A percentile compares a stretch with the other conserved stretches of the same genome.
Evolutionary conservation across 192 early-diverging fungal genomes (phyloP).

Genomic region (Oehlia diaphana): DNA sequence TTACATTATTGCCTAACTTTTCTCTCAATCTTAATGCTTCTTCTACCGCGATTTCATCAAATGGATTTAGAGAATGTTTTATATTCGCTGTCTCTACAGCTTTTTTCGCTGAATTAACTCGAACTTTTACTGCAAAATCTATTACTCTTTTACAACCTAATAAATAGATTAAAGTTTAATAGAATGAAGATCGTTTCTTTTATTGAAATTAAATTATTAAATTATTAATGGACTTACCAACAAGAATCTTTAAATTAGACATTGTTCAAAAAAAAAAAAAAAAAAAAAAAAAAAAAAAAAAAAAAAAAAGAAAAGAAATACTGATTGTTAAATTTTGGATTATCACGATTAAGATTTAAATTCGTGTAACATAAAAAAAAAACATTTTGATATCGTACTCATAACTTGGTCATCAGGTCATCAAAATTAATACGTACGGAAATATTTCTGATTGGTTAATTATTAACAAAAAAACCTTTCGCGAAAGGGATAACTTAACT

Average conservation of each 20-base stretch:
- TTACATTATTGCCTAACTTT: conserved; percentile 56
- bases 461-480: too few species aligned
- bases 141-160: conserved; percentile 87
- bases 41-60: conserved; percentile 99
- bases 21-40: conserved; percentile 95
- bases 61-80: conserved; percentile 99
- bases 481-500: too few species aligned
- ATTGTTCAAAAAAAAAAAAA: background rate
- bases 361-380: too few species aligned
- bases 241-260: conserved; percentile 29
- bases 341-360: too few species aligned
- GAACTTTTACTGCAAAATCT: conserved; percentile 98
- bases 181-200: background rate
- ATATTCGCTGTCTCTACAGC: conserved; percentile 90
- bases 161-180: background rate
- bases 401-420: too few species aligned
- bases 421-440: too few species aligned
- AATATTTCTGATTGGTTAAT: too few species aligned
- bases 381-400: too few species aligned
- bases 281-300: too few species aligned
- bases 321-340: too few species aligned
- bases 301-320: too few species aligned
- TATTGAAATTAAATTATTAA: background rate
- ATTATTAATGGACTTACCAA: conserved; percentile 15
- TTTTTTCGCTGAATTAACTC: conserved; percentile 83